A percentile compares a stretch with the other conserved stretches of the same genome.
These are phyloP conservation scores for Irpex sp. DNA, from an alignment of 1,284 basidiomycete species.

Conservation along the genomic window DNA sequence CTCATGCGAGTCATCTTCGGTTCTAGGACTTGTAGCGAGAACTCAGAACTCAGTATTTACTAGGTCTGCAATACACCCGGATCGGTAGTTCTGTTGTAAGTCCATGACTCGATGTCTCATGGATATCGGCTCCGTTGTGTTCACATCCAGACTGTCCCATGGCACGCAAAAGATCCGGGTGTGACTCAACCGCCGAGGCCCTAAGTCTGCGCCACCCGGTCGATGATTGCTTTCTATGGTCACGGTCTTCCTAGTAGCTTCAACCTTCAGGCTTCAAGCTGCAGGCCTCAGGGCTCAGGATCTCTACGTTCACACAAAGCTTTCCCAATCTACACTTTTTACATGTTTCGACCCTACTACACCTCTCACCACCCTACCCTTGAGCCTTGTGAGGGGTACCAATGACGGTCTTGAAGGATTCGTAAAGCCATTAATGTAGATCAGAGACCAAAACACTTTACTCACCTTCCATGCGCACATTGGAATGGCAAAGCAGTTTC, in stretches of 20 bases:
- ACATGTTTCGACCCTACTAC: background rate
- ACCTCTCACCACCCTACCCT: background rate
- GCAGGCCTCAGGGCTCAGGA: too few species aligned
- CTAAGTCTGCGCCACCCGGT: background rate
- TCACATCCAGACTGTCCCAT: background rate
- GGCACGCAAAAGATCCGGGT: background rate
- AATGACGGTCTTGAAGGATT: background rate
- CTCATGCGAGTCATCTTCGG: too few species aligned
- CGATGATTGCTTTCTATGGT: too few species aligned
- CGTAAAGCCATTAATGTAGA: background rate
- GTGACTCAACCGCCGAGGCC: background rate
- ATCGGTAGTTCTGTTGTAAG: background rate
- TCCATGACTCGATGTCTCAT: background rate
- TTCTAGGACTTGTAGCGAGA: too few species aligned
- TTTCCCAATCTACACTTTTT: background rate
- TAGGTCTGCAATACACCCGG: too few species aligned
- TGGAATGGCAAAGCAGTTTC: slow-evolving; percentile 88
- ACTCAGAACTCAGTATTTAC: too few species aligned
- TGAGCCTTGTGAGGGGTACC: background rate
- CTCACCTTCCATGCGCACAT: slow-evolving; percentile 92
- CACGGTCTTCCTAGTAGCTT: too few species aligned
- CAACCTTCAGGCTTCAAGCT: too few species aligned
- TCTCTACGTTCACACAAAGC: background rate
- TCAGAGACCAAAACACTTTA: background rate
- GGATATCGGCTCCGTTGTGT: background rate